Conservation (phyloP, 257 asterid genomes). For the Nemophila menziesii region DNA sequence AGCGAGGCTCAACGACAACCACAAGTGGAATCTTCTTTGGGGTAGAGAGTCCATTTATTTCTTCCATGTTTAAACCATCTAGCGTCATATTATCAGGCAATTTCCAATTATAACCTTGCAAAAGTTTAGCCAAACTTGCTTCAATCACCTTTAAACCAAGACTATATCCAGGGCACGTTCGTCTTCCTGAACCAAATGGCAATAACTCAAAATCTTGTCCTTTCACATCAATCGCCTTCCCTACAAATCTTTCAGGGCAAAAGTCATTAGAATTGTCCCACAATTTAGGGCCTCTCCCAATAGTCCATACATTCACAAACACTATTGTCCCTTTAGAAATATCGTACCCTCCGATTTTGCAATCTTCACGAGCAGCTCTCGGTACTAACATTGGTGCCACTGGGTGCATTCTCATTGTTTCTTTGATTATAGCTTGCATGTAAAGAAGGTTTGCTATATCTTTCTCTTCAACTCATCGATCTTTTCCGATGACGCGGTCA, state of each 20-base stretch:
- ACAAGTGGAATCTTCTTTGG: constrained; percentile 25
- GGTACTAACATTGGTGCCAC: constrained; percentile 69
- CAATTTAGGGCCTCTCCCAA: constrained; percentile 21
- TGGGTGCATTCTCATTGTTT: constrained; percentile 36
- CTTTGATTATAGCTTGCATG: constrained; percentile 24
- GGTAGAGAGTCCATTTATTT: constrained; percentile 26
- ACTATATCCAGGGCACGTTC: constrained; percentile 35
- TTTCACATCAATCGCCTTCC: constrained; percentile 21
- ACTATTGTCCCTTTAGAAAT: constrained; percentile 19
- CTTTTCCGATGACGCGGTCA: constrained; percentile 45
- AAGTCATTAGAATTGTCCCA: constrained; percentile 33
- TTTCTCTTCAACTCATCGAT: constrained; percentile 34
- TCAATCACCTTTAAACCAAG: constrained; percentile 31
- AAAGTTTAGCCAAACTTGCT: constrained; percentile 25
- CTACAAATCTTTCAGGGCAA: constrained; percentile 26
- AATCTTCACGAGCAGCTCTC: constrained; percentile 37
- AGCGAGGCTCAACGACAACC: constrained; percentile 26
- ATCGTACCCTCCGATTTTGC: constrained; percentile 37
- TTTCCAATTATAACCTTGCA: constrained; percentile 35
- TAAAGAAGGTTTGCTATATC: constrained; percentile 25
- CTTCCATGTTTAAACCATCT: constrained; percentile 28
- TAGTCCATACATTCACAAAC: constrained; percentile 24
- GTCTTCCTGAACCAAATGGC: constrained; percentile 39
- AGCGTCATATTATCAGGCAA: constrained; percentile 15
- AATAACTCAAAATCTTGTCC: constrained; percentile 25